Percentiles rank a stretch among this genome's conserved stretches.
phyloP scores from a whole-genome alignment of 1,139 yeast species.

The Komagataea norvegica region DNA sequence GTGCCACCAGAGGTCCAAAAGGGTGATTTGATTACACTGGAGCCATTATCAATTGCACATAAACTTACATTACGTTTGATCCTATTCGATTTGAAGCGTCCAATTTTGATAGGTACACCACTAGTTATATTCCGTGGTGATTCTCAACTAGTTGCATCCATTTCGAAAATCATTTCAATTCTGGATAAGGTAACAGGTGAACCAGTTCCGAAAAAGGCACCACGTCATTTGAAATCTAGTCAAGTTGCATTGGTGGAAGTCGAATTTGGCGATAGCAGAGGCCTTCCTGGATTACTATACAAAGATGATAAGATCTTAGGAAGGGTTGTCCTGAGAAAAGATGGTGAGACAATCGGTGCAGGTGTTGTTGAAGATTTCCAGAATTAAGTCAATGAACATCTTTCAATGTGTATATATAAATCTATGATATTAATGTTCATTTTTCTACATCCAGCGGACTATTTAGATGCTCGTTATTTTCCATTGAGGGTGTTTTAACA shows the following conservation, averaged over 20 bases:
- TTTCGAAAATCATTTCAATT: slow-evolving; percentile 51
- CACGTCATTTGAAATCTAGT: slow-evolving; percentile 68
- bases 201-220: slow-evolving; percentile 47
- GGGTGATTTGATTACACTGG: slow-evolving; percentile 69
- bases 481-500: too few relatives aligned
- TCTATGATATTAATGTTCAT: slow-evolving; percentile 70
- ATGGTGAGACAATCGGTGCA: slow-evolving; percentile 85
- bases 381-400: too few relatives aligned
- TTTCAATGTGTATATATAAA: slow-evolving; percentile 26
- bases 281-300: slow-evolving; percentile 61
- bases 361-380: slow-evolving; percentile 46
- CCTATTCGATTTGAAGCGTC: slow-evolving; percentile 67
- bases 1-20: slow-evolving; percentile 48
- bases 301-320: slow-evolving; percentile 64
- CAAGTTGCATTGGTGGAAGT: slow-evolving; percentile 71
- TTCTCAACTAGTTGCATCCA: slow-evolving; percentile 57
- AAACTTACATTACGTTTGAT: slow-evolving; percentile 53
- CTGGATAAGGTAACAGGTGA: slow-evolving; percentile 42
- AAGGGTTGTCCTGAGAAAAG: slow-evolving; percentile 77
- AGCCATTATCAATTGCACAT: slow-evolving; percentile 43
- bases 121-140: slow-evolving; percentile 81
- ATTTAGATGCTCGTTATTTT: too few relatives aligned
- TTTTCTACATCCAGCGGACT: too few relatives aligned
- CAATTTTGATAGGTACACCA: slow-evolving; percentile 79
- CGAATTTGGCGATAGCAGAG: slow-evolving; percentile 45